Evolutionary conservation across 2,329 filamentous ascomycete genomes (phyloP).

Genomic region (Fusarium sp.): DNA sequence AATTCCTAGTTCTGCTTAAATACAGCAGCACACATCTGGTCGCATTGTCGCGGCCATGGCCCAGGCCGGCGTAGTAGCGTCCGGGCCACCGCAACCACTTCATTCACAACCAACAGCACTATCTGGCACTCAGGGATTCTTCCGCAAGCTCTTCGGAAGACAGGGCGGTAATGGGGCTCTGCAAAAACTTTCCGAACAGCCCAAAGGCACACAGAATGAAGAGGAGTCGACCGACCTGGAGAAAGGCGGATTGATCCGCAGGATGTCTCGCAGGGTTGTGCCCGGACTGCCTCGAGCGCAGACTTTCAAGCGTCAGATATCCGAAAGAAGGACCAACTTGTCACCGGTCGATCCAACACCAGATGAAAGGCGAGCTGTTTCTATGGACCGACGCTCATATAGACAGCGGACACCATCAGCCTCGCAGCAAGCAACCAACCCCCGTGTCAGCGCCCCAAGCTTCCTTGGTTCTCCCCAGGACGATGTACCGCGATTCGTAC

Average conservation of each 20-base stretch:
- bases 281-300: constrained; percentile 81
- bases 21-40: constrained; percentile 23
- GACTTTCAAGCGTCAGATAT: constrained; percentile 86
- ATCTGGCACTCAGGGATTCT: constrained; percentile 46
- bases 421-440: constrained; percentile 47
- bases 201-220: constrained; percentile 52
- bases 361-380: constrained; percentile 78
- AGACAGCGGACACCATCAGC: constrained; percentile 48
- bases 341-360: constrained; percentile 72
- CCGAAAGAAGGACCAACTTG: constrained; percentile 81
- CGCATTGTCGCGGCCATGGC: constrained; percentile 50
- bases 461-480: constrained; percentile 52
- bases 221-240: constrained; percentile 45
- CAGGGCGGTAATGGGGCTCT: constrained; percentile 29
- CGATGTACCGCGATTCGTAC: constrained; percentile 31
- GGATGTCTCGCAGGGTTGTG: constrained; percentile 72
- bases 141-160: constrained; percentile 49
- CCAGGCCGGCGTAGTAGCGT: constrained; percentile 48
- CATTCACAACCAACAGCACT: constrained; percentile 44
- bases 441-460: constrained; percentile 64
- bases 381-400: constrained; percentile 67
- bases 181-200: constrained; percentile 30
- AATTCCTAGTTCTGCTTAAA: constrained; percentile 18
- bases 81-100: constrained; percentile 46
- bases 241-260: constrained; percentile 56